phyloP scores from a whole-genome alignment of 1,139 yeast genomes.

The Debaryomyces sp. region DNA sequence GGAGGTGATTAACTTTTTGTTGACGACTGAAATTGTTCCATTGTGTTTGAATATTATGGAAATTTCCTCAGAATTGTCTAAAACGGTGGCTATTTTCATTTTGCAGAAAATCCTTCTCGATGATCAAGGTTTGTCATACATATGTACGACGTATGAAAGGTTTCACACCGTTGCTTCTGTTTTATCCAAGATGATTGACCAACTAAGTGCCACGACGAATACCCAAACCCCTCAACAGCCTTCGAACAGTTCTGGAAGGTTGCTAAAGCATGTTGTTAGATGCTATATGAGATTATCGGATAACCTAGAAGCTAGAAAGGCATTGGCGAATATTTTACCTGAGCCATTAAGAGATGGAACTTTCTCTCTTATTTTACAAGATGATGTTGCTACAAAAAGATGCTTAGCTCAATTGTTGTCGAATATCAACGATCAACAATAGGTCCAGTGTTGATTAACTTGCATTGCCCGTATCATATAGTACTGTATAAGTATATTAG shows the following conservation, averaged over 20 bases:
- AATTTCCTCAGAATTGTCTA: constrained; percentile 84
- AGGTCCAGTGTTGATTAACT: neutral
- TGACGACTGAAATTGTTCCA: constrained; percentile 95
- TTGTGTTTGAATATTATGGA: constrained; percentile 94
- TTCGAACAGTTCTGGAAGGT: constrained; percentile 65
- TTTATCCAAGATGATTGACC: constrained; percentile 85
- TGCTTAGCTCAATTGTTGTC: constrained; percentile 83
- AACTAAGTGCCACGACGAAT: constrained; percentile 47
- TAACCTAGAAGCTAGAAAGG: constrained; percentile 87
- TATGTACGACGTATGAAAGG: constrained; percentile 93
- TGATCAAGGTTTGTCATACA: constrained; percentile 87
- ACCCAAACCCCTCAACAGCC: constrained; percentile 33
- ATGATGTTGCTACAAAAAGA: constrained; percentile 85
- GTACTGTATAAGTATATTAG: neutral
- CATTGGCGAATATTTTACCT: constrained; percentile 82
- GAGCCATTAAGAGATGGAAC: constrained; percentile 91
- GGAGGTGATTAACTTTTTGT: constrained; percentile 86
- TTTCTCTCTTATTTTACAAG: constrained; percentile 74
- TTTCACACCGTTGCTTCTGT: constrained; percentile 94
- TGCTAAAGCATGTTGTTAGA: constrained; percentile 90
- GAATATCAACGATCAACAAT: constrained; percentile 53
- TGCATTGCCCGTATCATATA: constrained; percentile 3
- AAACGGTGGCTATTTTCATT: constrained; percentile 94
- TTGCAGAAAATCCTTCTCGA: constrained; percentile 90
- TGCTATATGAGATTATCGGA: constrained; percentile 91